Conservation (phyloP, 306 rosid genomes). For the Senna siamea region DNA sequence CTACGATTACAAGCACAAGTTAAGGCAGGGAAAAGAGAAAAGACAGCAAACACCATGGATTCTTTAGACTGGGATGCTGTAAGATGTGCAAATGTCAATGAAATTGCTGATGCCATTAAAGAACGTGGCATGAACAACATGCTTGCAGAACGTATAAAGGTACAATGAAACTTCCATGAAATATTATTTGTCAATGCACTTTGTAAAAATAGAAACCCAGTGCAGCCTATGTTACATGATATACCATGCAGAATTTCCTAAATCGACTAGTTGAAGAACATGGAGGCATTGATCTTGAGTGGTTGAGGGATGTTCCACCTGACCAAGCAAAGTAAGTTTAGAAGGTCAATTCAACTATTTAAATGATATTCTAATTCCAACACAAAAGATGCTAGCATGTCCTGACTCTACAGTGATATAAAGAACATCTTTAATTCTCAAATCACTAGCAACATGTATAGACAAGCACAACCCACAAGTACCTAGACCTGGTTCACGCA, state of each 20-base stretch:
- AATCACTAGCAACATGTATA: conserved; percentile 23
- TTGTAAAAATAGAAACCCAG: conserved; percentile 24
- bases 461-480: conserved; percentile 21
- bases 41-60: conserved; percentile 72
- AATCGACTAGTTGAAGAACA: conserved; percentile 87
- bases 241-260: conserved; percentile 73
- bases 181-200: conserved; percentile 22
- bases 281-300: conserved; percentile 85
- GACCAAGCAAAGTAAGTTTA: conserved; percentile 90
- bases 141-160: conserved; percentile 94
- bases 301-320: conserved; percentile 98
- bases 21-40: conserved; percentile 65
- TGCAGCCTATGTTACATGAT: conserved; percentile 42
- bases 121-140: conserved; percentile 96
- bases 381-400: conserved; percentile 24
- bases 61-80: conserved; percentile 97
- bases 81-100: conserved; percentile 75
- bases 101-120: conserved; percentile 78
- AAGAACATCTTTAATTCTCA: conserved; percentile 19
- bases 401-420: conserved; percentile 21
- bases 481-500: conserved; percentile 13
- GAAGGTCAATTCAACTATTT: conserved; percentile 35
- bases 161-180: conserved; percentile 34
- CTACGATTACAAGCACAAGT: conserved; percentile 66
- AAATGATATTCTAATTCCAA: conserved; percentile 29